Evolutionary conservation across 2,329 filamentous ascomycete genomes (phyloP).

Genomic region (Coniochaeta ligniaria): DNA sequence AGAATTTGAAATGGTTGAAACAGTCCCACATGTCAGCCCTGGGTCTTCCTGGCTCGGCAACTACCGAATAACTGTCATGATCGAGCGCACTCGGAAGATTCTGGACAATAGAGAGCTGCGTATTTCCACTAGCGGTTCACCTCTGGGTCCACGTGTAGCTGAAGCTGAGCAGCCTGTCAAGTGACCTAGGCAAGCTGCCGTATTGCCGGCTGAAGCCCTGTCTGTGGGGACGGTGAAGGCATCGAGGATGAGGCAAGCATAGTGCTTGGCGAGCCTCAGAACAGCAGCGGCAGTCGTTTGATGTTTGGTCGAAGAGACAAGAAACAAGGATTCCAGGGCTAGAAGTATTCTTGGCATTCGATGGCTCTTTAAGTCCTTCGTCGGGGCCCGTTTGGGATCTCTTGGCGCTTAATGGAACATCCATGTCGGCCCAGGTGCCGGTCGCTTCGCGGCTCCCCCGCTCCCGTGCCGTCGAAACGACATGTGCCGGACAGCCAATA

Average conservation of each 20-base stretch:
- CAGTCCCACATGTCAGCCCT: background rate
- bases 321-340: background rate
- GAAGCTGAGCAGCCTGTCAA: background rate
- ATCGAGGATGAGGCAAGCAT: background rate
- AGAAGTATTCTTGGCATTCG: background rate
- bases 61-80: background rate
- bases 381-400: background rate
- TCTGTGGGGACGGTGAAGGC: background rate
- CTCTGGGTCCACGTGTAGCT: background rate
- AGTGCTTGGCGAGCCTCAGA: background rate
- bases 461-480: conserved; percentile 13
- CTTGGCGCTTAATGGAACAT: conserved; percentile 6
- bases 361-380: background rate
- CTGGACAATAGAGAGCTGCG: too few relatives aligned
- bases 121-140: background rate
- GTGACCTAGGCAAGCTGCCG: background rate
- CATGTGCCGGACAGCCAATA: conserved; percentile 6
- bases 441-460: conserved; percentile 5
- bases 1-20: conserved; percentile 1
- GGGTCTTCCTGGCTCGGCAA: background rate
- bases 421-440: conserved; percentile 5
- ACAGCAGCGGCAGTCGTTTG: background rate
- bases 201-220: background rate
- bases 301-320: background rate
- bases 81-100: background rate